A percentile compares a stretch with the other conserved stretches of the same genome.
phyloP scores from a whole-genome alignment of 495 filamentous ascomycete genomes.

The Aspergillus heteromorphus region DNA sequence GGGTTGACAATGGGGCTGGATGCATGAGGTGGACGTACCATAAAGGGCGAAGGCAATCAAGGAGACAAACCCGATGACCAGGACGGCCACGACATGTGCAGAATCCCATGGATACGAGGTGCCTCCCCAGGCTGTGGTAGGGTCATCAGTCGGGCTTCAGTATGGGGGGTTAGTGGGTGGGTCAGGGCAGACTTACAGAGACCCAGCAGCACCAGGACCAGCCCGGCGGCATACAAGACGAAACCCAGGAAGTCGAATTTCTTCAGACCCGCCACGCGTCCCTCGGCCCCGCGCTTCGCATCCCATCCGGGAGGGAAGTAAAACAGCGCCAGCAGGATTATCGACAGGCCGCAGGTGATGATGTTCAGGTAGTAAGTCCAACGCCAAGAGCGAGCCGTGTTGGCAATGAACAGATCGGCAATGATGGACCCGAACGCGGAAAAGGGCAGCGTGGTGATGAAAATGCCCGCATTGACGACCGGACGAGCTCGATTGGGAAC shows the following conservation, averaged over 20 bases:
- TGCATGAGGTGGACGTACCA: neutral
- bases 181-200: conserved; percentile 25
- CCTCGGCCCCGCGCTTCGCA: conserved; percentile 23
- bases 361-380: conserved; percentile 44
- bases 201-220: conserved; percentile 42
- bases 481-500: conserved; percentile 42
- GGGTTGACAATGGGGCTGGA: neutral
- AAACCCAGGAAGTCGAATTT: conserved; percentile 42
- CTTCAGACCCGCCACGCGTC: conserved; percentile 24
- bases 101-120: conserved; percentile 44
- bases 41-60: conserved; percentile 26
- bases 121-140: conserved; percentile 37
- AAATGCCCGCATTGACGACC: conserved; percentile 31
- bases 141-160: neutral
- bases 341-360: conserved; percentile 30
- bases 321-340: conserved; percentile 30
- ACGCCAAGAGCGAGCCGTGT: conserved; percentile 34
- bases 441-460: conserved; percentile 31
- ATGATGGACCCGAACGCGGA: conserved; percentile 39
- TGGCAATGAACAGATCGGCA: conserved; percentile 31
- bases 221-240: conserved; percentile 35
- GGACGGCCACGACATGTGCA: conserved; percentile 38
- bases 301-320: conserved; percentile 36
- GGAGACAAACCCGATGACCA: conserved; percentile 36
- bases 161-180: no score